These are phyloP conservation scores for Flaveria robusta DNA, from an alignment of 129 eudicot genomes.

Conservation along the genomic window DNA sequence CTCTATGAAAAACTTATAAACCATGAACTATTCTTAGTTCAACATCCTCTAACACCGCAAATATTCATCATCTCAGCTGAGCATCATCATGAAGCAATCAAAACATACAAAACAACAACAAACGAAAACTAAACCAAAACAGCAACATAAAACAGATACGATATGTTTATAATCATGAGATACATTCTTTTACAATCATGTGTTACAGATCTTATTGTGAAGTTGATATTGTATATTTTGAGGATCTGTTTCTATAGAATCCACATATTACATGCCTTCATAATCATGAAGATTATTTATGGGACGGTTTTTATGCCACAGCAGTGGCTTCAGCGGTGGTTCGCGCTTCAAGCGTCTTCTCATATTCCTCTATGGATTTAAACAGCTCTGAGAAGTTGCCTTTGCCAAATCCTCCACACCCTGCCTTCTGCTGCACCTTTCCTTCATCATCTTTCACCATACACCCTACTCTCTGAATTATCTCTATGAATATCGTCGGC, in stretches of 20 bases:
- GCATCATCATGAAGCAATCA: too few relatives aligned
- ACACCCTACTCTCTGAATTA: constrained; percentile 95
- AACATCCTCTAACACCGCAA: too few relatives aligned
- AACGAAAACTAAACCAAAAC: too few relatives aligned
- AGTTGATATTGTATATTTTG: constrained; percentile 11
- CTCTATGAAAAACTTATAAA: too few relatives aligned
- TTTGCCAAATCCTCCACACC: constrained; percentile 98
- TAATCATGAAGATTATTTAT: constrained; percentile 8
- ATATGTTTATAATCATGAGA: not conserved
- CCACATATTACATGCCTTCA: constrained; percentile 16
- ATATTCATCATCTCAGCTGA: too few relatives aligned
- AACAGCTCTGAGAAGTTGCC: constrained; percentile 96
- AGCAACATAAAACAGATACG: too few relatives aligned
- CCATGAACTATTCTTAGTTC: too few relatives aligned
- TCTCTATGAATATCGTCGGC: constrained; percentile 92
- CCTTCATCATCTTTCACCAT: constrained; percentile 79
- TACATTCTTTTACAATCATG: not conserved
- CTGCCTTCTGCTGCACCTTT: constrained; percentile 76
- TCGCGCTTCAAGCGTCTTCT: constrained; percentile 81
- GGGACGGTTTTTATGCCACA: not conserved
- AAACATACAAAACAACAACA: too few relatives aligned
- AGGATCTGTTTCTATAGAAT: constrained; percentile 23
- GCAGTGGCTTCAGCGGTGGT: constrained; percentile 9
- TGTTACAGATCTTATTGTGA: not conserved
- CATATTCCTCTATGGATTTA: constrained; percentile 90